Base-by-base conservation (phyloP, 352 stramenopile genomes). In the Globisporangium radiosum region DNA sequence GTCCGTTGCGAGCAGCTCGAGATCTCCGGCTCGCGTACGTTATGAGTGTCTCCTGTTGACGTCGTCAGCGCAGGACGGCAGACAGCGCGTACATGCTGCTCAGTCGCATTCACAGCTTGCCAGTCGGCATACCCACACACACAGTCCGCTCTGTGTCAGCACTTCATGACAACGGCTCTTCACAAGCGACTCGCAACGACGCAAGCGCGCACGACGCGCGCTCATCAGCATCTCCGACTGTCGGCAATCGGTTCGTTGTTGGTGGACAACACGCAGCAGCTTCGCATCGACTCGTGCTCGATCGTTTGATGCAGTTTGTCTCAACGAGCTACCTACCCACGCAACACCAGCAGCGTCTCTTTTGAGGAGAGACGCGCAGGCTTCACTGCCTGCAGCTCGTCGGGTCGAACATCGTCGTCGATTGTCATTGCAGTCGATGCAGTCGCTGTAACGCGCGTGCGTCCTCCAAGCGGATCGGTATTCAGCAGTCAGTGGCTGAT, bases 1-100 rank as follows among this genome's bases (percentile, higher is more conserved):
- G 97, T 99, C 54, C 88, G 97, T 75, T 98, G 92, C 76, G 97
- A 99, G 77, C 88, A 98, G 74, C 94, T 99, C 67, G 88, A 97
- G 70, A 97, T 99, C 78, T 99, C 96, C 68, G 97, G 97, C 71
- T 98, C 96, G 68, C 85, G 88, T 97, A 92, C 70, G 87, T 84
- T 11, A 47, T 47, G 14, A 59, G 25, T 5, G 17, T 5, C 25
- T 33, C 25, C 25, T 33, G 25, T 33, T 33, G 25, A 33, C 25
- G 25, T 33, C 25, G 25, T 33, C 25, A 33, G 25, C 25, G 25
- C 25, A 33, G 25, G 25, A 33, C 25, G 25, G 25, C 25, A 33
- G 25, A 3, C 25, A 33, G 25, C 25, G 25, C 25, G 25, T 33
- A 33, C 25, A 33, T 33, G 25, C 25, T 33, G 25, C 2, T 33